A percentile compares a stretch with the other conserved stretches of the same genome.
Conservation (phyloP, 805 yeast species). For the Candida coleopterorum region DNA sequence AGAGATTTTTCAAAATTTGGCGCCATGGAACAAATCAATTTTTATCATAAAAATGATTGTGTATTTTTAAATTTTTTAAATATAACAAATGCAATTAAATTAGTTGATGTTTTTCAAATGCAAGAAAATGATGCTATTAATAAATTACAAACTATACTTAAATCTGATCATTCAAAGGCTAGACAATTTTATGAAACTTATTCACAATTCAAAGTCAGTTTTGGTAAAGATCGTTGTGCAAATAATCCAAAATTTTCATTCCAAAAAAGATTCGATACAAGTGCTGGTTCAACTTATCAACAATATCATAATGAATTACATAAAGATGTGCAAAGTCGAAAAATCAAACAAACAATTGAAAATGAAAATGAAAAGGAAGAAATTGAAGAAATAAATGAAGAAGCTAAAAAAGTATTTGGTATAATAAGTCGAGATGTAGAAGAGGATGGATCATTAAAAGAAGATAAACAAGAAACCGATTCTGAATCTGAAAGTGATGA, state of each 20-base stretch:
- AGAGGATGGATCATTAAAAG: conserved; percentile 8
- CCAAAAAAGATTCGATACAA: conserved; percentile 28
- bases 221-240: conserved; percentile 79
- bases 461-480: conserved; percentile 9
- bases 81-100: conserved; percentile 57
- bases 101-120: conserved; percentile 54
- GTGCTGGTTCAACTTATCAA: conserved; percentile 9
- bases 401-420: conserved; percentile 43
- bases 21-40: conserved; percentile 71
- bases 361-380: conserved; percentile 10
- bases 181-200: conserved; percentile 44
- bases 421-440: conserved; percentile 24
- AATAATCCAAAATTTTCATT: conserved; percentile 56
- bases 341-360: conserved; percentile 9
- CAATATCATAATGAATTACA: conserved; percentile 10
- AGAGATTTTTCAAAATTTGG: conserved; percentile 63
- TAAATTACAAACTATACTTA: conserved; percentile 53
- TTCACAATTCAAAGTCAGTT: conserved; percentile 52
- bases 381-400: conserved; percentile 25
- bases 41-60: conserved; percentile 62
- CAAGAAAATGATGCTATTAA: conserved; percentile 41
- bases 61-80: conserved; percentile 70
- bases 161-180: conserved; percentile 23
- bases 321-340: conserved; percentile 11
- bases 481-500: conserved; percentile 15